Conservation (phyloP, 192 early-diverging fungal genomes). For the Backusella mclennaniae region DNA sequence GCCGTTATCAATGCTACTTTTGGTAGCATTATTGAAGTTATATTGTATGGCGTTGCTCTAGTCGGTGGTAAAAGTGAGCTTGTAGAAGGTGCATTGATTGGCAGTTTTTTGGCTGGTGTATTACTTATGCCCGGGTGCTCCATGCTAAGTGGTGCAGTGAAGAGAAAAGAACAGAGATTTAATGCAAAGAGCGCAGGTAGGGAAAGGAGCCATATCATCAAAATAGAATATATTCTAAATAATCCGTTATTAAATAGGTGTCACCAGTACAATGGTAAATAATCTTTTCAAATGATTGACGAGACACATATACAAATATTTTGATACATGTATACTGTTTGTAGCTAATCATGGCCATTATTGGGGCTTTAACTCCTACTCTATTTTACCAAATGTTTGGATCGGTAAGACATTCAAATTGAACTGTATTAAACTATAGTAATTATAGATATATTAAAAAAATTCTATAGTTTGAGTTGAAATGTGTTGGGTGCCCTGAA, state of each 20-base stretch:
- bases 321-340: background rate
- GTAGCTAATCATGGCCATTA: conserved; percentile 85
- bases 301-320: background rate
- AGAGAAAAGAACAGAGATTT: conserved; percentile 90
- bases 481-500: conserved; percentile 51
- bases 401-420: conserved; percentile 35
- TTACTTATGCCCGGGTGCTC: conserved; percentile 90
- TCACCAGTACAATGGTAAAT: conserved; percentile 80
- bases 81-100: conserved; percentile 91
- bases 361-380: conserved; percentile 92
- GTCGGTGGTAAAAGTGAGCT: conserved; percentile 82
- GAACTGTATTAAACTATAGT: background rate
- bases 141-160: conserved; percentile 92
- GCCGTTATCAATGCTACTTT: conserved; percentile 98
- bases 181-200: conserved; percentile 89
- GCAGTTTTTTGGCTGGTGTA: conserved; percentile 86
- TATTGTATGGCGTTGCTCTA: conserved; percentile 88
- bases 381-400: conserved; percentile 94
- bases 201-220: background rate
- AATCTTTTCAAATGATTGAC: background rate
- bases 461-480: conserved; percentile 48
- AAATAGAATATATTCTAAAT: background rate
- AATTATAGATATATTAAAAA: background rate
- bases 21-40: conserved; percentile 94
- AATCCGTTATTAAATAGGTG: conserved; percentile 43